Conservation (phyloP, 1,139 yeast genomes). For the Taphrina pruni region DNA sequence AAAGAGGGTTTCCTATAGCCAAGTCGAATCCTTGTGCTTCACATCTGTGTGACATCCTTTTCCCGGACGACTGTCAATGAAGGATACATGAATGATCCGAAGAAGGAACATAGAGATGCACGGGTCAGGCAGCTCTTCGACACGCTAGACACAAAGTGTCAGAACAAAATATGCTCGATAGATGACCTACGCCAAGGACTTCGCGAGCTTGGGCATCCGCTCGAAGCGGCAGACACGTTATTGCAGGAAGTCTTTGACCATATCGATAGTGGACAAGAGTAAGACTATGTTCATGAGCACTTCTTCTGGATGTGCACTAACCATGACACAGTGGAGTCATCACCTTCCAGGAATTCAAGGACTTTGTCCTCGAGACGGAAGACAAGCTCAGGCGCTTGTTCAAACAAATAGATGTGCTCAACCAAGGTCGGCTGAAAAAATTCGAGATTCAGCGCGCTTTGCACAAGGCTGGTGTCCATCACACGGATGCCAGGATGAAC, state of each 20-base stretch:
- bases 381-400: conserved; percentile 74
- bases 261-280: conserved; percentile 65
- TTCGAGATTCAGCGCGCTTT: conserved; percentile 72
- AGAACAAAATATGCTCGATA: conserved; percentile 46
- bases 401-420: conserved; percentile 69
- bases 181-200: conserved; percentile 48
- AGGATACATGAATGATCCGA: conserved; percentile 20
- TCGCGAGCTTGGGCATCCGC: conserved; percentile 53
- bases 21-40: background rate
- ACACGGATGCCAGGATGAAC: conserved; percentile 28
- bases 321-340: conserved; percentile 7
- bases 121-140: conserved; percentile 54
- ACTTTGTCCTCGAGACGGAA: conserved; percentile 68
- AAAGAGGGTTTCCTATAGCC: too few species aligned
- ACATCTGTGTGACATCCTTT: too few species aligned
- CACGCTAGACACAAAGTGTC: conserved; percentile 46
- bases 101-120: conserved; percentile 44
- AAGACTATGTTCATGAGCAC: conserved; percentile 50
- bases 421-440: conserved; percentile 73
- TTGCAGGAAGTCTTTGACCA: conserved; percentile 60
- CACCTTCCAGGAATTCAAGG: conserved; percentile 65
- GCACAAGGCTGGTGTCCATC: conserved; percentile 52
- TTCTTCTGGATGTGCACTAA: background rate
- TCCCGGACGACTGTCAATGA: background rate
- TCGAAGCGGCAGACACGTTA: conserved; percentile 67